These are phyloP conservation scores for Aspergillus conjunctus DNA, from an alignment of 495 filamentous ascomycete genomes.

Conservation along the genomic window DNA sequence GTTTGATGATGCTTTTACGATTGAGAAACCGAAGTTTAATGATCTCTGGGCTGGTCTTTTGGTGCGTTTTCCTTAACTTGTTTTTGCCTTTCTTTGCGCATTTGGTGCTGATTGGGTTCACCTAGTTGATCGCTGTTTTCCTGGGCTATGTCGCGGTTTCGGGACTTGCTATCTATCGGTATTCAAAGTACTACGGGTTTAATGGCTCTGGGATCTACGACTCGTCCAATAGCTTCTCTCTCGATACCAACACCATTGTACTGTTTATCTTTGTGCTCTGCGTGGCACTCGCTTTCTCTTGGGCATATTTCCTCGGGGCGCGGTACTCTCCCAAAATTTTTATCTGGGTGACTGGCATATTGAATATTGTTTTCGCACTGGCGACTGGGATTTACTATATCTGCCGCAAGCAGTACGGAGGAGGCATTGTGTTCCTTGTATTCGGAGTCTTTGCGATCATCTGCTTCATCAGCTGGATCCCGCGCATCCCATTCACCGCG, in stretches of 20 bases:
- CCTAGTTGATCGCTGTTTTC: conserved; percentile 69
- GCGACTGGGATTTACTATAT: conserved; percentile 72
- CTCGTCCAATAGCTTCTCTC: conserved; percentile 59
- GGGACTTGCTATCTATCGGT: conserved; percentile 75
- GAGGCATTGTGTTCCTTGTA: conserved; percentile 82
- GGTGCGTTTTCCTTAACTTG: conserved; percentile 40
- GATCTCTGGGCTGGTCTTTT: conserved; percentile 86
- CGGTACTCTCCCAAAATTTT: conserved; percentile 85
- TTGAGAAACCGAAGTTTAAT: conserved; percentile 83
- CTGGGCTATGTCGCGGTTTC: conserved; percentile 78
- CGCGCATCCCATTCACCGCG: conserved; percentile 83
- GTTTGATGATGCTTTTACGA: conserved; percentile 78
- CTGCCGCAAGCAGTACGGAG: conserved; percentile 68
- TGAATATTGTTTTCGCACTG: conserved; percentile 68
- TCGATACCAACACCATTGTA: conserved; percentile 83
- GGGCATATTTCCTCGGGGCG: conserved; percentile 72
- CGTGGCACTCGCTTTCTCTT: conserved; percentile 72
- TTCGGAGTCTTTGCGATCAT: conserved; percentile 80
- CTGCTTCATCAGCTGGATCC: conserved; percentile 81
- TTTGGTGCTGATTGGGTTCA: conserved; percentile 46
- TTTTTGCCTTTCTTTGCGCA: neutral
- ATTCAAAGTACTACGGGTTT: conserved; percentile 64
- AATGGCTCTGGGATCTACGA: conserved; percentile 76
- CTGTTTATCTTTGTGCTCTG: conserved; percentile 77
- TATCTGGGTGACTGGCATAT: conserved; percentile 80